Evolutionary conservation across 2,329 filamentous ascomycete genomes (phyloP).

Genomic region (Fusarium redolens): DNA sequence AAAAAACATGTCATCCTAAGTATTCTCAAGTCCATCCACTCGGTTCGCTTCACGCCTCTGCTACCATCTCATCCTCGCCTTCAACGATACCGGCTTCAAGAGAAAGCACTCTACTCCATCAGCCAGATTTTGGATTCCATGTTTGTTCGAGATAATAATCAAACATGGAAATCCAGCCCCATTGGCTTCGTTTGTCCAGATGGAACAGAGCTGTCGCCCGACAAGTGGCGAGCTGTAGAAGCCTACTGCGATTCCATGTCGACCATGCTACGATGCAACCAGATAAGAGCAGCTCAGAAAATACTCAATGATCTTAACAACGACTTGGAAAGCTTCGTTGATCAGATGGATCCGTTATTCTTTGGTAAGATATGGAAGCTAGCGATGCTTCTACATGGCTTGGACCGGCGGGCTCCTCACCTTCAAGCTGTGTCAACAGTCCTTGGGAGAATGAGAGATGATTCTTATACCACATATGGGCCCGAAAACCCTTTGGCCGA

Average conservation of each 20-base stretch:
- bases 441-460: background rate
- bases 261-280: background rate
- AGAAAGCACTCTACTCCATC: background rate
- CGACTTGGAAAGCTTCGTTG: background rate
- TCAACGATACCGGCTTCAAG: background rate
- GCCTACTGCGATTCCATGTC: background rate
- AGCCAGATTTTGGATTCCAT: background rate
- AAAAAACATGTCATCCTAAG: background rate
- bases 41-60: background rate
- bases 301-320: background rate
- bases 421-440: background rate
- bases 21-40: background rate
- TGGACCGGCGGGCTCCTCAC: background rate
- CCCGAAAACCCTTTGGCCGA: background rate
- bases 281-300: background rate
- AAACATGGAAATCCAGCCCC: background rate
- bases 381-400: background rate
- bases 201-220: background rate
- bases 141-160: background rate
- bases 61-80: background rate
- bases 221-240: background rate
- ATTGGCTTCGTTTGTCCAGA: background rate
- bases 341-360: background rate
- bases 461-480: background rate
- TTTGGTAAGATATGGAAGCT: background rate